These are phyloP conservation scores for Pichia thaimueangensis DNA, from an alignment of 805 yeast genomes.

Conservation along the genomic window DNA sequence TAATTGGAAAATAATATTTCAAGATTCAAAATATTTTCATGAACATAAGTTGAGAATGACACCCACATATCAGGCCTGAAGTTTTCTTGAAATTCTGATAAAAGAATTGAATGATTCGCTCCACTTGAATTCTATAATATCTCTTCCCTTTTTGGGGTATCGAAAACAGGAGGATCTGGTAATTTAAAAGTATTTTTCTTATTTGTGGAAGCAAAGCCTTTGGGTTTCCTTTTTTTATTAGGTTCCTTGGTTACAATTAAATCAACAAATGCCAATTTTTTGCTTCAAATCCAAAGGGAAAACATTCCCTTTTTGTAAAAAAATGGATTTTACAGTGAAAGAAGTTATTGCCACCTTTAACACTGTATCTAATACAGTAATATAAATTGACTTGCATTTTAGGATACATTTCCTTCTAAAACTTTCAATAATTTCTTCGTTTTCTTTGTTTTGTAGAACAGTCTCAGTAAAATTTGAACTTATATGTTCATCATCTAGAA, in stretches of 20 bases:
- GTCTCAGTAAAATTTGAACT: neutral
- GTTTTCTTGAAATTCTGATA: neutral
- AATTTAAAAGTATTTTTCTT: neutral
- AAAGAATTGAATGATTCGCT: neutral
- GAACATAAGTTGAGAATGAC: constrained; percentile 2
- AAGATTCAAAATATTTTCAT: constrained; percentile 3
- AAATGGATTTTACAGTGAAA: no score
- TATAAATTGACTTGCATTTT: constrained; percentile 1
- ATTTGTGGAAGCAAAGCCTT: neutral
- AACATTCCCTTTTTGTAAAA: constrained; percentile 7
- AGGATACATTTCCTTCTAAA: neutral
- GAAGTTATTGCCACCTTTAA: constrained; percentile 1
- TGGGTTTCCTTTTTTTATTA: neutral
- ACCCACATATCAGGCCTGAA: neutral
- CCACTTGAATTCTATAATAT: neutral
- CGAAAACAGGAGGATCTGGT: neutral
- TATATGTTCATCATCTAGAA: neutral
- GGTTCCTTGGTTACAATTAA: neutral
- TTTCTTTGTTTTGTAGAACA: neutral
- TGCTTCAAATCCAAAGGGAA: constrained; percentile 7
- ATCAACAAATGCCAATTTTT: constrained; percentile 2
- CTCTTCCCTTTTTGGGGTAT: neutral
- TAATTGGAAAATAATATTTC: constrained; percentile 5
- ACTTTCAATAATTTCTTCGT: neutral
- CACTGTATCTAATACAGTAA: neutral